Evolutionary conservation across 1,139 yeast species (phyloP).

Genomic region (Magnusiomyces ingens): DNA sequence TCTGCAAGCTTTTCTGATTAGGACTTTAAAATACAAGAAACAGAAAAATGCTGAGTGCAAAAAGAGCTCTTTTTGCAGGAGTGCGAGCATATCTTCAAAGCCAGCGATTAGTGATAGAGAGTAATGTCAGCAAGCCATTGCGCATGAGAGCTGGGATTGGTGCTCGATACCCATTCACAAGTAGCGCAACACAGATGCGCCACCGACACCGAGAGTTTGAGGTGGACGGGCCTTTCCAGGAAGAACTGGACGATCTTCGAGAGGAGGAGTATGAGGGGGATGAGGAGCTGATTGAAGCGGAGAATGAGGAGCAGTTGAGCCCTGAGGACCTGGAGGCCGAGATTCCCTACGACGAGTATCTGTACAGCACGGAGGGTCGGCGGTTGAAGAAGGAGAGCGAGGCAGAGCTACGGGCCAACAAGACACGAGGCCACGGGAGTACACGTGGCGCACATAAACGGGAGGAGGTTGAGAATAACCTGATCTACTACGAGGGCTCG

Average conservation of each 20-base stretch:
- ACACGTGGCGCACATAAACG: background rate
- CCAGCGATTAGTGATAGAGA: background rate
- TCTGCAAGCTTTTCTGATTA: background rate
- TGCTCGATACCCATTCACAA: no score
- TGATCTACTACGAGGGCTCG: slow-evolving; percentile 1
- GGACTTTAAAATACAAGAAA: background rate
- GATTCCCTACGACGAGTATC: background rate
- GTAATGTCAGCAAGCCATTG: background rate
- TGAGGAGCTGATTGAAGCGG: background rate
- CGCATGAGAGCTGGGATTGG: background rate
- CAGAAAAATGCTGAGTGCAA: no score
- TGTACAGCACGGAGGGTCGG: background rate
- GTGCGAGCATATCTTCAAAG: background rate
- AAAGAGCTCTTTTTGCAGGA: no score
- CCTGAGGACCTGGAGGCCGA: slow-evolving; percentile 5
- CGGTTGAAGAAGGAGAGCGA: background rate
- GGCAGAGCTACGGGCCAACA: background rate
- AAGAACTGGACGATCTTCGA: slow-evolving; percentile 4
- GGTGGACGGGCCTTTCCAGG: slow-evolving; percentile 9
- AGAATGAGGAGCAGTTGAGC: background rate
- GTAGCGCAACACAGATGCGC: background rate
- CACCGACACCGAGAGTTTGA: slow-evolving; percentile 15
- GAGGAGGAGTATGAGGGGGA: slow-evolving; percentile 3
- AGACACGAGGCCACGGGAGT: background rate
- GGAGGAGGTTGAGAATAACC: slow-evolving; percentile 1